These are phyloP conservation scores for Quercus ilex DNA, from an alignment of 306 rosid species.

Conservation along the genomic window DNA sequence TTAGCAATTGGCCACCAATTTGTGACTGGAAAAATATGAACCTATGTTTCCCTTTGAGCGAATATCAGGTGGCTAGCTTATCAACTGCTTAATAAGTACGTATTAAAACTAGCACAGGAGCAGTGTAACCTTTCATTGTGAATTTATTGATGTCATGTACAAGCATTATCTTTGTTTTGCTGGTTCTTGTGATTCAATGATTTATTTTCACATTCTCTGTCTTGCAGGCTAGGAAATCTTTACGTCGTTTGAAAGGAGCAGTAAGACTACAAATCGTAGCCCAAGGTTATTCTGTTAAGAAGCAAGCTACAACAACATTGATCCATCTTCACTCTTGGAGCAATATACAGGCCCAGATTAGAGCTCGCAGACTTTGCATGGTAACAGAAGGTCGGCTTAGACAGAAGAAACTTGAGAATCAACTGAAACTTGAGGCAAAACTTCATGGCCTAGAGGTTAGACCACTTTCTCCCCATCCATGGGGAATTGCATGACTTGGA, in stretches of 20 bases:
- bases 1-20: not conserved
- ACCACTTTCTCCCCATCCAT: conserved; percentile 15
- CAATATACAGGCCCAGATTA: conserved; percentile 65
- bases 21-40: not conserved
- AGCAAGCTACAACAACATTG: conserved; percentile 71
- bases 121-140: not conserved
- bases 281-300: conserved; percentile 52
- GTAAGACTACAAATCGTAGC: conserved; percentile 58
- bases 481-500: not conserved
- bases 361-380: conserved; percentile 83
- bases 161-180: not conserved
- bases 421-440: conserved; percentile 86
- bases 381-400: conserved; percentile 80
- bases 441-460: conserved; percentile 85
- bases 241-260: conserved; percentile 64
- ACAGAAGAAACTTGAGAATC: conserved; percentile 82
- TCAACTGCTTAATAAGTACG: not conserved
- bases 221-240: conserved; percentile 73
- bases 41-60: not conserved
- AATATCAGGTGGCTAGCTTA: not conserved
- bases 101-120: not conserved
- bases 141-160: not conserved
- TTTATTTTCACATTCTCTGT: conserved; percentile 15
- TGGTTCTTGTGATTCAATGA: conserved; percentile 1
- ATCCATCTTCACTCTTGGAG: conserved; percentile 87